Evolutionary conservation across 2,329 filamentous ascomycete species (phyloP).

Genomic region (Neocatenulostroma microsporum): DNA sequence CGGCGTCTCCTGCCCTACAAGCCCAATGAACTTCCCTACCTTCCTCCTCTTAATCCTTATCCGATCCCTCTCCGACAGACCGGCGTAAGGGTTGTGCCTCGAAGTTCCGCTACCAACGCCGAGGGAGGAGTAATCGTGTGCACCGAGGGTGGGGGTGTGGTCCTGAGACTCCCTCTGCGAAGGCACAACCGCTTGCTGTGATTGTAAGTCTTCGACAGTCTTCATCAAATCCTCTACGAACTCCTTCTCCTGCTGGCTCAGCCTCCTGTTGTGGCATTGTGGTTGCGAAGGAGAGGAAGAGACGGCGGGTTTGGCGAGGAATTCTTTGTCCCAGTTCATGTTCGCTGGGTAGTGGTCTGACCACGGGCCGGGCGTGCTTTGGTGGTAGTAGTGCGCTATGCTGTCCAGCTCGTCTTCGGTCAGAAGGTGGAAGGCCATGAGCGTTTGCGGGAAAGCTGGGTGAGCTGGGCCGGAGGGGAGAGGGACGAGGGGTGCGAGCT

Average conservation of each 20-base stretch:
- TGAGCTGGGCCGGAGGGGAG: constrained; percentile 54
- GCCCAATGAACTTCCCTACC: constrained; percentile 66
- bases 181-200: constrained; percentile 15
- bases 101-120: too few relatives aligned
- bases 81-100: constrained; percentile 23
- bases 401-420: constrained; percentile 62
- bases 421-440: constrained; percentile 66
- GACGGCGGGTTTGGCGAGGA: constrained; percentile 25
- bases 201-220: constrained; percentile 33
- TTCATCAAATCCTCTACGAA: constrained; percentile 24
- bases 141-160: too few relatives aligned
- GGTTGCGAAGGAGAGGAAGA: constrained; percentile 4
- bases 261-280: constrained; percentile 12
- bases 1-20: constrained; percentile 55
- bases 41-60: constrained; percentile 55
- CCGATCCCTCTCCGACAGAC: constrained; percentile 32
- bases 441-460: constrained; percentile 55
- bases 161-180: constrained; percentile 6
- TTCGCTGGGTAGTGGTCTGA: constrained; percentile 58
- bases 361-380: constrained; percentile 52
- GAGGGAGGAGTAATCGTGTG: too few relatives aligned
- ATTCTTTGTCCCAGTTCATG: constrained; percentile 52
- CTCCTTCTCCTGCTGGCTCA: constrained; percentile 15
- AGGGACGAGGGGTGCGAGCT: constrained; percentile 56
- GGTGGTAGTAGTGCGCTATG: constrained; percentile 66